Conservation (phyloP, 2,329 filamentous ascomycete species). For the Sclerotinia trifoliorum region DNA sequence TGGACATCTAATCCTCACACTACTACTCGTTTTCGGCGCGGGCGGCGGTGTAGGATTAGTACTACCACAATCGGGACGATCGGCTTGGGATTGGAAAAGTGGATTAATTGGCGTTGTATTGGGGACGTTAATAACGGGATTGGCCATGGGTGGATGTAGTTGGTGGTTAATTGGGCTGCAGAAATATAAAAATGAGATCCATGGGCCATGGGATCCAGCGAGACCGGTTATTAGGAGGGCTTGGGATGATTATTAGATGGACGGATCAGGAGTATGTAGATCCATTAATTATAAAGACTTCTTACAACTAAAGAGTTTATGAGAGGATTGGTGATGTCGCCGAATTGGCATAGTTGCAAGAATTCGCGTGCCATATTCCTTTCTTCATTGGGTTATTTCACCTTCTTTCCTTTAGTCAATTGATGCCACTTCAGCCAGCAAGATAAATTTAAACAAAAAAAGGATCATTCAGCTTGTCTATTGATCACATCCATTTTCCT, state of each 20-base stretch:
- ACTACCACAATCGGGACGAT: conserved; percentile 55
- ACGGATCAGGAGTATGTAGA: too few relatives aligned
- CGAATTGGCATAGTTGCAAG: not conserved
- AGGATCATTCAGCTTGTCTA: not conserved
- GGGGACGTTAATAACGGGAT: conserved; percentile 68
- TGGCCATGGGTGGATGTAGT: conserved; percentile 89
- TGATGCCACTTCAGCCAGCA: not conserved
- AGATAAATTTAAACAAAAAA: not conserved
- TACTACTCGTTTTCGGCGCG: conserved; percentile 73
- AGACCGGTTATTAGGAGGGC: conserved; percentile 70
- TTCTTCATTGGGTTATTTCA: not conserved
- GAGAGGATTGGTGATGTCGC: not conserved
- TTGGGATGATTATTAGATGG: conserved; percentile 20
- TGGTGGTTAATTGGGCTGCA: conserved; percentile 98
- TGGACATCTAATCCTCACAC: conserved; percentile 75
- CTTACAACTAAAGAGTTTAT: not conserved
- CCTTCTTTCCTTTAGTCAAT: not conserved
- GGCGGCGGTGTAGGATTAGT: conserved; percentile 70
- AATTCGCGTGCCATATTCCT: not conserved
- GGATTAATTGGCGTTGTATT: conserved; percentile 67
- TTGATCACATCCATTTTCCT: too few relatives aligned
- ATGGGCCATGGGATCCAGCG: conserved; percentile 95
- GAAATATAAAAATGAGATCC: conserved; percentile 99
- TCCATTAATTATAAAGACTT: not conserved
- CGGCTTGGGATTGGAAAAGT: conserved; percentile 39